These are phyloP conservation scores for Draba incana DNA, from an alignment of 345 rosid genomes.

Conservation along the genomic window DNA sequence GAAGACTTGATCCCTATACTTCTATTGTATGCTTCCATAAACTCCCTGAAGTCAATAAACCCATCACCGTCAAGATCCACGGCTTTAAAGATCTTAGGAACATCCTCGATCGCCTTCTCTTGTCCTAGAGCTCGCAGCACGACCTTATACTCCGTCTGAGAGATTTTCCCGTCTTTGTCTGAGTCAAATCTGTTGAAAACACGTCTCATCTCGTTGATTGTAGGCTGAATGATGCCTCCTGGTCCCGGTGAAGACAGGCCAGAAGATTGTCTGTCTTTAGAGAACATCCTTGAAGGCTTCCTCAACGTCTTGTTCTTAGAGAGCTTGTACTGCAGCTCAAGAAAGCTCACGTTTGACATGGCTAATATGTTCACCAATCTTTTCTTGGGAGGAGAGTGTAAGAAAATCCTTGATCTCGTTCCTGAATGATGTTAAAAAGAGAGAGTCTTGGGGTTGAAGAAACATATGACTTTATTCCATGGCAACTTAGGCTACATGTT, in stretches of 20 bases:
- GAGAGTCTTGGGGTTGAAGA: conserved; percentile 32
- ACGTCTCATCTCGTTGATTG: conserved; percentile 58
- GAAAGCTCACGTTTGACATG: conserved; percentile 62
- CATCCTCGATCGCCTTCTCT: conserved; percentile 49
- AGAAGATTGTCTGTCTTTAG: conserved; percentile 61
- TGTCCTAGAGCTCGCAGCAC: conserved; percentile 67
- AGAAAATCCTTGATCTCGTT: background rate
- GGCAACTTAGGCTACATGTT: conserved; percentile 24
- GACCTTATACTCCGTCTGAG: conserved; percentile 76
- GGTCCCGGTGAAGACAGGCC: conserved; percentile 36
- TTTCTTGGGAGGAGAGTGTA: too few species aligned
- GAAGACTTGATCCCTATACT: conserved; percentile 60
- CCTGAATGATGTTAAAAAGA: background rate
- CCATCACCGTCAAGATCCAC: conserved; percentile 86
- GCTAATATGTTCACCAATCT: conserved; percentile 9
- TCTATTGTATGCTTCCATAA: conserved; percentile 63
- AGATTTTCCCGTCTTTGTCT: conserved; percentile 83
- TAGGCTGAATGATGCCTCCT: conserved; percentile 53
- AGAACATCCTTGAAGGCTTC: conserved; percentile 68
- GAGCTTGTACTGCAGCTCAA: conserved; percentile 75
- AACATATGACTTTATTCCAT: conserved; percentile 36
- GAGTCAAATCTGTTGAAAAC: conserved; percentile 78
- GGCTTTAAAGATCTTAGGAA: conserved; percentile 61
- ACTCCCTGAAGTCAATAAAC: conserved; percentile 80
- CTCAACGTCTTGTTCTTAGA: conserved; percentile 57